These are phyloP conservation scores for Trifolium fragiferum DNA, from an alignment of 306 rosid genomes.

Conservation along the genomic window DNA sequence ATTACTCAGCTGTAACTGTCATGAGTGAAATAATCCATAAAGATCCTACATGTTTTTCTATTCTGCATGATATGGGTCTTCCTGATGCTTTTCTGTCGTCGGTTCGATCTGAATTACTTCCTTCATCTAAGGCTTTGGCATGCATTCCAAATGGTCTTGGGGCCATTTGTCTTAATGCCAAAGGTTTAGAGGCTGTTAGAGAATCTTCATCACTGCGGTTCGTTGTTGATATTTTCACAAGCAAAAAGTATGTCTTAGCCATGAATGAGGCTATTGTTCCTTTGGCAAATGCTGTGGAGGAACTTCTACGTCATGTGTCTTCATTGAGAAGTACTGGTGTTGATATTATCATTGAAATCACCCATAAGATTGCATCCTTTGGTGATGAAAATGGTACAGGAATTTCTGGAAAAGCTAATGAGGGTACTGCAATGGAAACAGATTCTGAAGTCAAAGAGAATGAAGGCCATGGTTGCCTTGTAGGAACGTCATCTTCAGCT, in stretches of 20 bases:
- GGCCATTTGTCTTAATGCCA: conserved; percentile 94
- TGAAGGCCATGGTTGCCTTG: conserved; percentile 62
- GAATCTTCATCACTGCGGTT: conserved; percentile 77
- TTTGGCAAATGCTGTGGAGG: conserved; percentile 94
- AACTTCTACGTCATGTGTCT: conserved; percentile 90
- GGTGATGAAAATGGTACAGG: conserved; percentile 57
- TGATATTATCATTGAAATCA: conserved; percentile 85
- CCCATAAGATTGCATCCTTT: conserved; percentile 74
- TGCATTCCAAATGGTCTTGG: conserved; percentile 98
- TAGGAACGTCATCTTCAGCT: conserved; percentile 59
- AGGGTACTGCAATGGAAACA: conserved; percentile 83
- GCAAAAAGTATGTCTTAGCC: conserved; percentile 79
- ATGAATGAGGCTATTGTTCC: conserved; percentile 99
- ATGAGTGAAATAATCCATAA: conserved; percentile 98
- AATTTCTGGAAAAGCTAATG: conserved; percentile 60
- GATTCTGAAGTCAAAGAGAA: conserved; percentile 81
- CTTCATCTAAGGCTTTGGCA: conserved; percentile 89
- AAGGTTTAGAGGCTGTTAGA: conserved; percentile 89
- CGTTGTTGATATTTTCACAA: conserved; percentile 84
- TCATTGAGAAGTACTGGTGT: conserved; percentile 88
- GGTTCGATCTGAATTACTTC: conserved; percentile 77
- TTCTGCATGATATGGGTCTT: conserved; percentile 93
- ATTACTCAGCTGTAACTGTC: conserved; percentile 92
- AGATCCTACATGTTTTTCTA: conserved; percentile 88
- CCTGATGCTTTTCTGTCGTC: conserved; percentile 89